These are phyloP conservation scores for Flaveria sonorensis DNA, from an alignment of 129 eudicot species.

Conservation along the genomic window DNA sequence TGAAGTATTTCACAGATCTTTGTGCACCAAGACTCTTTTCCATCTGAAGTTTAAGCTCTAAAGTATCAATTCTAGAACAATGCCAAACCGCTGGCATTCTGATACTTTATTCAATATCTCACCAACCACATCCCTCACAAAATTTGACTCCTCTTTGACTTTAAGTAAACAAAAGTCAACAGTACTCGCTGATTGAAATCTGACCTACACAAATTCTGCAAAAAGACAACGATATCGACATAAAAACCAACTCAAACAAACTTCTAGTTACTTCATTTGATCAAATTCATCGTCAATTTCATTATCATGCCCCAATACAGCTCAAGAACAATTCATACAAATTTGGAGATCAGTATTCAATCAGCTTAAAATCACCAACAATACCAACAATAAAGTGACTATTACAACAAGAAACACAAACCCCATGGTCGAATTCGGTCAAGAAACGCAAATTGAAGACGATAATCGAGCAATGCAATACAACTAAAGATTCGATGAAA, in stretches of 20 bases:
- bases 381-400: conserved; percentile 1
- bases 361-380: not conserved
- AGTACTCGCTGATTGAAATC: conserved; percentile 19
- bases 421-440: conserved; percentile 14
- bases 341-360: conserved; percentile 23
- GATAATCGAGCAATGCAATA: conserved; percentile 23
- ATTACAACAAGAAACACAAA: not conserved
- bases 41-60: conserved; percentile 52
- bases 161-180: conserved; percentile 29
- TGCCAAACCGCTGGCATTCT: conserved; percentile 67
- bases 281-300: conserved; percentile 13
- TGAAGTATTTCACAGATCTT: conserved; percentile 60
- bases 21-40: conserved; percentile 59
- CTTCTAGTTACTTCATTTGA: not conserved
- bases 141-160: conserved; percentile 18
- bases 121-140: conserved; percentile 29
- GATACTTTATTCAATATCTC: conserved; percentile 30
- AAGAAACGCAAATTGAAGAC: conserved; percentile 17
- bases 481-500: conserved; percentile 6
- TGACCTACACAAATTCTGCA: conserved; percentile 25
- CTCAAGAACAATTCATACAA: not conserved
- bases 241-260: conserved; percentile 23
- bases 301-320: conserved; percentile 17
- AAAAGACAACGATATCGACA: conserved; percentile 20
- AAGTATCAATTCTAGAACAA: conserved; percentile 56